phyloP scores from a whole-genome alignment of 768 basidiomycete genomes.

The Psilocybe sp. region DNA sequence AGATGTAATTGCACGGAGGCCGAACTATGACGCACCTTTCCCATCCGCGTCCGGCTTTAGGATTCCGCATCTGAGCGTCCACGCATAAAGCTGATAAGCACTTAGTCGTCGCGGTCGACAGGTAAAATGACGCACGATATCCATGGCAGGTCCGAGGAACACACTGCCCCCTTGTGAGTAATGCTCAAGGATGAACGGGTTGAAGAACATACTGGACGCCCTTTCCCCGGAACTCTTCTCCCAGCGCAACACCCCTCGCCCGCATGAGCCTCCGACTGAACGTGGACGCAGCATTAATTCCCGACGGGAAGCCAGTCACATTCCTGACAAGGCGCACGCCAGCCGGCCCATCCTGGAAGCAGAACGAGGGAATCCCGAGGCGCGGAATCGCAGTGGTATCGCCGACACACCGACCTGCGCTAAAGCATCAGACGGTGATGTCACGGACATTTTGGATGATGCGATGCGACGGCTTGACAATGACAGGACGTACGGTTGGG shows the following conservation, averaged over 20 bases:
- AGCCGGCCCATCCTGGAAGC: slow-evolving; percentile 48
- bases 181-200: too few species aligned
- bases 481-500: slow-evolving; percentile 24
- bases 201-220: slow-evolving; percentile 46
- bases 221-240: slow-evolving; percentile 66
- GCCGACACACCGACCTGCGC: slow-evolving; percentile 43
- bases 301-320: slow-evolving; percentile 55
- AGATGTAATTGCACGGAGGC: not conserved
- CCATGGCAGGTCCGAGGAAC: slow-evolving; percentile 51
- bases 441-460: not conserved
- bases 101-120: not conserved
- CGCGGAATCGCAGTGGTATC: slow-evolving; percentile 40
- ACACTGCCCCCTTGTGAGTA: slow-evolving; percentile 25
- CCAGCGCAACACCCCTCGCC: slow-evolving; percentile 59
- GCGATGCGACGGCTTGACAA: too few species aligned
- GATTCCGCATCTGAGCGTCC: slow-evolving; percentile 43
- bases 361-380: slow-evolving; percentile 42
- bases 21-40: slow-evolving; percentile 30
- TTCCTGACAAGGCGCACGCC: slow-evolving; percentile 40
- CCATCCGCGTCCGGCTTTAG: slow-evolving; percentile 48
- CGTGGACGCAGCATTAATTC: slow-evolving; percentile 49
- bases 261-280: slow-evolving; percentile 64
- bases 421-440: not conserved
- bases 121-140: slow-evolving; percentile 38
- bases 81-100: not conserved